Evolutionary conservation across 164 flowering plant genomes (phyloP).

Genomic region (Paratinospora sagittata): DNA sequence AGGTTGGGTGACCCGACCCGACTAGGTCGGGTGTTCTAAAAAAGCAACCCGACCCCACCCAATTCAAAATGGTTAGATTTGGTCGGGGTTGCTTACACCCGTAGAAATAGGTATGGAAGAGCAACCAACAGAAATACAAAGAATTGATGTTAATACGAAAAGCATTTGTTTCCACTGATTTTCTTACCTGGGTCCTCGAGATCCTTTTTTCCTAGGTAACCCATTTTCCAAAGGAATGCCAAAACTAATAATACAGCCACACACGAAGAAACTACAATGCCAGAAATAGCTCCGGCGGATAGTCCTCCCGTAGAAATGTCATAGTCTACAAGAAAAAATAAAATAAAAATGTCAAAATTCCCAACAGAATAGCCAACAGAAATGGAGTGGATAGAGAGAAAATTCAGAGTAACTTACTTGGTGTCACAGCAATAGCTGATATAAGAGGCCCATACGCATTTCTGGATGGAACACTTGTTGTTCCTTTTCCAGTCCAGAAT

Average conservation of each 20-base stretch:
- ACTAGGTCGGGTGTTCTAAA: no score
- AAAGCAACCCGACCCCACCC: no score
- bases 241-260: slow-evolving; percentile 30
- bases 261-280: slow-evolving; percentile 49
- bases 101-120: no score
- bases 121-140: neutral
- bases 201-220: slow-evolving; percentile 50
- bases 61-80: no score
- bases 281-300: slow-evolving; percentile 60
- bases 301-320: slow-evolving; percentile 33
- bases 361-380: neutral
- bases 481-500: slow-evolving; percentile 87
- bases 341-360: neutral
- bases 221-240: slow-evolving; percentile 35
- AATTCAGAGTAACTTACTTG: slow-evolving; percentile 43
- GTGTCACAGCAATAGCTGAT: slow-evolving; percentile 70
- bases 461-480: slow-evolving; percentile 56
- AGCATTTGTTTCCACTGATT: neutral
- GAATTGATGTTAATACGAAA: neutral
- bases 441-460: slow-evolving; percentile 82
- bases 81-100: no score
- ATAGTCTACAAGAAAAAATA: slow-evolving; percentile 42
- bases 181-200: slow-evolving; percentile 44
- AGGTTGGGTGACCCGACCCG: no score
- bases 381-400: neutral